Conservation (phyloP, 2,329 filamentous ascomycete species). For the Xylariaceae sp. region DNA sequence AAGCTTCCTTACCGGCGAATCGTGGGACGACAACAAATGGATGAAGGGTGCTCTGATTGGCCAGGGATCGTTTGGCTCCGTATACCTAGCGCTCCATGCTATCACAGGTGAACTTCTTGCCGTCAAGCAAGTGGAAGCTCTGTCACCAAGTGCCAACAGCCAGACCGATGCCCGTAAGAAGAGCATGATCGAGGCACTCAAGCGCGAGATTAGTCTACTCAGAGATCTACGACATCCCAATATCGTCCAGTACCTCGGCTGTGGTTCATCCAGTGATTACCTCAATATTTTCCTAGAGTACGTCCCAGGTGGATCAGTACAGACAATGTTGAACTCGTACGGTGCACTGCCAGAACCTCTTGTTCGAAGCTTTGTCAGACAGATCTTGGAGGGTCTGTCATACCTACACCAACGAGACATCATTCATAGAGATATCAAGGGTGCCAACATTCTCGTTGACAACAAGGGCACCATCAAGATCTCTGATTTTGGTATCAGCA, state of each 20-base stretch:
- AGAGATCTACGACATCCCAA: slow-evolving; percentile 94
- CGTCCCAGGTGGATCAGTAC: slow-evolving; percentile 93
- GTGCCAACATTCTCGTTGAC: slow-evolving; percentile 96
- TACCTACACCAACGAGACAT: slow-evolving; percentile 95
- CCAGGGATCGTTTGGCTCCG: slow-evolving; percentile 92
- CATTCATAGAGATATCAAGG: slow-evolving; percentile 98
- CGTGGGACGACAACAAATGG: slow-evolving; percentile 97
- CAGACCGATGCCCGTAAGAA: slow-evolving; percentile 89
- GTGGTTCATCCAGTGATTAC: slow-evolving; percentile 83
- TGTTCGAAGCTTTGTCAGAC: slow-evolving; percentile 92
- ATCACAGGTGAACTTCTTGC: slow-evolving; percentile 97
- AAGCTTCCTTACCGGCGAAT: slow-evolving; percentile 87
- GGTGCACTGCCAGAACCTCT: slow-evolving; percentile 90
- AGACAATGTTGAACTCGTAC: slow-evolving; percentile 98
- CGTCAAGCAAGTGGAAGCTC: slow-evolving; percentile 95
- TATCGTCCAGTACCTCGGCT: slow-evolving; percentile 97
- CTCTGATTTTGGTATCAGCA: slow-evolving; percentile 97
- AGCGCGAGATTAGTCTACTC: slow-evolving; percentile 91
- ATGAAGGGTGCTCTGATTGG: slow-evolving; percentile 99
- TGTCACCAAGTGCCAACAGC: slow-evolving; percentile 71
- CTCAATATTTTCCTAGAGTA: slow-evolving; percentile 99
- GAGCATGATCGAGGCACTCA: slow-evolving; percentile 95
- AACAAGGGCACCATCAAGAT: slow-evolving; percentile 99
- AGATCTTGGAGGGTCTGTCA: slow-evolving; percentile 87
- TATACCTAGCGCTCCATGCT: slow-evolving; percentile 91